Percentiles rank a stretch among this genome's conserved stretches.
phyloP scores from a whole-genome alignment of 139 green algal species.

The Edaphochlamys debaryana region DNA sequence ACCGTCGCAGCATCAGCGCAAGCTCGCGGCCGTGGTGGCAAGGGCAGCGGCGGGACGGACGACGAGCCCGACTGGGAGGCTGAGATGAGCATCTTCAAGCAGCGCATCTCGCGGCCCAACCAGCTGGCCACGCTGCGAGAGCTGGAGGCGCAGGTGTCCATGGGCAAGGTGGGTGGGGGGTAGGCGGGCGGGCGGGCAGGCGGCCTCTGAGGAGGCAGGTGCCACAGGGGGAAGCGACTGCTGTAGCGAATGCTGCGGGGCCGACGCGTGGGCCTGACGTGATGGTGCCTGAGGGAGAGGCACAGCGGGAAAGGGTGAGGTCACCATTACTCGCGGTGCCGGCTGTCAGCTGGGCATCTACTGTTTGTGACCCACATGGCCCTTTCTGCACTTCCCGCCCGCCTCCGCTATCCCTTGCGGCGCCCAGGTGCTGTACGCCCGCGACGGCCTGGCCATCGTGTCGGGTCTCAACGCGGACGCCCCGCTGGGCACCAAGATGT shows the following conservation, averaged over 20 bases:
- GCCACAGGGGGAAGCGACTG: no score
- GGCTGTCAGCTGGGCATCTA: no score
- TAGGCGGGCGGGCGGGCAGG: no score
- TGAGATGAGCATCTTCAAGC: constrained; percentile 88
- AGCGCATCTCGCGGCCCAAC: constrained; percentile 76
- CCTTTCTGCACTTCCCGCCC: no score
- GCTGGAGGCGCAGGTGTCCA: constrained; percentile 51
- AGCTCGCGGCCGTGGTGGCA: background rate
- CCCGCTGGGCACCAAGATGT: constrained; percentile 77
- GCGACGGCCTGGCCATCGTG: constrained; percentile 81
- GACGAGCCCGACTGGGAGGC: constrained; percentile 81
- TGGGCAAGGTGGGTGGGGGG: background rate
- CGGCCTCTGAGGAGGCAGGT: no score
- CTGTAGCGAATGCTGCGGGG: no score
- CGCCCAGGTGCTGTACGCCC: constrained; percentile 76
- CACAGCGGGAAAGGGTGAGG: no score
- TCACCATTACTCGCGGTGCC: no score
- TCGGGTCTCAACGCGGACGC: constrained; percentile 89
- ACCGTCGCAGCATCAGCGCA: background rate
- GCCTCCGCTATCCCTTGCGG: no score
- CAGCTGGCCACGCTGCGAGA: constrained; percentile 85
- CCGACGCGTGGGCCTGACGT: no score
- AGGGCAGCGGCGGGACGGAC: constrained; percentile 15
- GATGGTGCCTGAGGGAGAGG: no score
- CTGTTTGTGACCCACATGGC: no score